phyloP scores from a whole-genome alignment of 768 basidiomycete species.

The Leccinum subtestaceum region DNA sequence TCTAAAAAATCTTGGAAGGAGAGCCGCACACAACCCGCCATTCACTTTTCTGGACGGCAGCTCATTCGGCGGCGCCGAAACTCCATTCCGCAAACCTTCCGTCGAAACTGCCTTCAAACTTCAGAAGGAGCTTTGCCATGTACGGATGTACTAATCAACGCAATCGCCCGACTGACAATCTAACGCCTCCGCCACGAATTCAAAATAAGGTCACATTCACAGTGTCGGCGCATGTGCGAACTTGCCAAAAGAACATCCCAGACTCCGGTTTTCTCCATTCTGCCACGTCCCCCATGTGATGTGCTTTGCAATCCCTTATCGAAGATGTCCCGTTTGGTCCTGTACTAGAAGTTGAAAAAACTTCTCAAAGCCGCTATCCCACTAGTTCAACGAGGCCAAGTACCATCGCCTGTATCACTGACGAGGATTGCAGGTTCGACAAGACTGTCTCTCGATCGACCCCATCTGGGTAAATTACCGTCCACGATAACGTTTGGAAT shows the following conservation, averaged over 20 bases:
- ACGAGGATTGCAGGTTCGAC: constrained; percentile 60
- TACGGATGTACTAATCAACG: constrained; percentile 2
- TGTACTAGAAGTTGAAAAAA: constrained; percentile 60
- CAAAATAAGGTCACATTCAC: constrained; percentile 1
- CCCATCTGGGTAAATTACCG: neutral
- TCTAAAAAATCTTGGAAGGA: constrained; percentile 56
- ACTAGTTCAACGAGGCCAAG: constrained; percentile 48
- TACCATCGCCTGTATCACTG: constrained; percentile 54
- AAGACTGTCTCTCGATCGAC: constrained; percentile 49
- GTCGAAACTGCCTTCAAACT: constrained; percentile 43
- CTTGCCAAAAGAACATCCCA: constrained; percentile 84
- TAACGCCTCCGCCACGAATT: constrained; percentile 1
- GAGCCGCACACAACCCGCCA: constrained; percentile 68
- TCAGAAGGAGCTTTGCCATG: constrained; percentile 61
- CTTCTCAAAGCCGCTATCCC: constrained; percentile 69
- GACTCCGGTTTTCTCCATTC: constrained; percentile 64
- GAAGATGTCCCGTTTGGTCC: constrained; percentile 66
- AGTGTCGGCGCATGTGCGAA: constrained; percentile 12
- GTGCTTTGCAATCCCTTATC: constrained; percentile 56
- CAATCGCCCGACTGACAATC: neutral
- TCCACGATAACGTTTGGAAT: neutral
- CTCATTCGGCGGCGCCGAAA: constrained; percentile 73
- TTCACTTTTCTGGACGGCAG: constrained; percentile 64
- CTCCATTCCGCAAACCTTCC: constrained; percentile 63
- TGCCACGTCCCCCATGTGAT: constrained; percentile 68